Conservation (phyloP, 352 stramenopile genomes). For the Phytophthora macrochlamydospora region DNA sequence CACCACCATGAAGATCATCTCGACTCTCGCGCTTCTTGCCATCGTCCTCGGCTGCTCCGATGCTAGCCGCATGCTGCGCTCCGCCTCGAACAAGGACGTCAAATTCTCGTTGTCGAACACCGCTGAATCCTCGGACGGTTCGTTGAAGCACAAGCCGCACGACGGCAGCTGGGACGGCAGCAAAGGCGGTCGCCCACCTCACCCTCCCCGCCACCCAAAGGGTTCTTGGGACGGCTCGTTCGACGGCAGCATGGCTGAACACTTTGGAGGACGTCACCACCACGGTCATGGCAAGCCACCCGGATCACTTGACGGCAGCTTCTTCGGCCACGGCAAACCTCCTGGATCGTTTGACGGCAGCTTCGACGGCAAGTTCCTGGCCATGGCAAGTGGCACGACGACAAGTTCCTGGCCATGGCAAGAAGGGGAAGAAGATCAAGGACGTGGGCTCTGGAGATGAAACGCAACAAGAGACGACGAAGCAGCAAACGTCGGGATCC, state of each 20-base stretch:
- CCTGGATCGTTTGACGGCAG: constrained; percentile 10
- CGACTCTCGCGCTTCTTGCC: constrained; percentile 8
- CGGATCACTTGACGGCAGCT: constrained; percentile 12
- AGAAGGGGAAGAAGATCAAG: constrained; percentile 17
- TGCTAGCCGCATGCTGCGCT: constrained; percentile 28
- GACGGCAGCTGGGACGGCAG: constrained; percentile 5
- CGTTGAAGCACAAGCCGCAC: constrained; percentile 17
- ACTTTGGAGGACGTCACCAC: constrained; percentile 5
- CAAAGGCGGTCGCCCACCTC: not conserved
- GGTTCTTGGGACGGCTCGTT: constrained; percentile 23
- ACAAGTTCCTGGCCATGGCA: not conserved
- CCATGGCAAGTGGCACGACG: constrained; percentile 1
- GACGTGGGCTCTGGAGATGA: not conserved
- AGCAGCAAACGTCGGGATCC: constrained; percentile 3
- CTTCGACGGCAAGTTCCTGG: not conserved
- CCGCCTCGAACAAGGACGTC: constrained; percentile 13
- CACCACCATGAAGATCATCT: constrained; percentile 11
- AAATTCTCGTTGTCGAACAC: constrained; percentile 19
- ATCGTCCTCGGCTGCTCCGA: constrained; percentile 18
- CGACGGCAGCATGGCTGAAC: constrained; percentile 8
- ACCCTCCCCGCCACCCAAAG: constrained; percentile 14
- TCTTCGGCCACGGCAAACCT: constrained; percentile 3
- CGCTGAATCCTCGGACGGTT: constrained; percentile 1
- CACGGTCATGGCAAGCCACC: not conserved
- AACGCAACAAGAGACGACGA: constrained; percentile 10